Conservation (phyloP, 2,329 filamentous ascomycete species). For the Talaromyces sp. region DNA sequence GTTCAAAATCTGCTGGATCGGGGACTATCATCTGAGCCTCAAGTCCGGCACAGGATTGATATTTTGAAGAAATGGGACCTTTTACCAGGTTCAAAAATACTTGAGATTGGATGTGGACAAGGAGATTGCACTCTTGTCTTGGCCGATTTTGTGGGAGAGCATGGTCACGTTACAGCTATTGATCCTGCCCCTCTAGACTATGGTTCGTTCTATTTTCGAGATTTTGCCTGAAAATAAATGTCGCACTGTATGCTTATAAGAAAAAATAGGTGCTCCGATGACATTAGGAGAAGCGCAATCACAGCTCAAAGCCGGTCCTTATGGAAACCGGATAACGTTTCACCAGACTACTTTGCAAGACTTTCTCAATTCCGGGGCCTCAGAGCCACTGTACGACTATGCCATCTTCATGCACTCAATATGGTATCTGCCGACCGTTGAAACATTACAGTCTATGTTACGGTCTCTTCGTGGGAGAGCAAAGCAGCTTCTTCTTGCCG, state of each 20-base stretch:
- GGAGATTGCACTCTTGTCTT: constrained; percentile 56
- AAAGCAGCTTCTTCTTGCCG: constrained; percentile 6
- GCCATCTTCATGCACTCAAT: neutral
- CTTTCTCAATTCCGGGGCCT: neutral
- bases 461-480: neutral
- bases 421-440: constrained; percentile 3
- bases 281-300: constrained; percentile 10
- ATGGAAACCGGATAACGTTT: constrained; percentile 10
- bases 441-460: neutral
- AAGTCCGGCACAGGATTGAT: constrained; percentile 16
- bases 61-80: constrained; percentile 22
- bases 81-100: constrained; percentile 41
- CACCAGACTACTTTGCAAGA: neutral
- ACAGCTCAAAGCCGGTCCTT: neutral
- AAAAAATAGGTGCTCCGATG: constrained; percentile 1
- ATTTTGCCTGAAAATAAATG: neutral
- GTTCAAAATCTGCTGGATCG: neutral
- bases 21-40: neutral
- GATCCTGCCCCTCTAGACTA: constrained; percentile 54
- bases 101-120: constrained; percentile 61
- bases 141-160: constrained; percentile 46
- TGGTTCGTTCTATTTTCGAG: constrained; percentile 25
- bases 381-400: constrained; percentile 1
- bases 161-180: constrained; percentile 49
- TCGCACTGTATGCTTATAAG: neutral